Base-by-base conservation (phyloP, 306 rosid species). In the Castanea mollissima region DNA sequence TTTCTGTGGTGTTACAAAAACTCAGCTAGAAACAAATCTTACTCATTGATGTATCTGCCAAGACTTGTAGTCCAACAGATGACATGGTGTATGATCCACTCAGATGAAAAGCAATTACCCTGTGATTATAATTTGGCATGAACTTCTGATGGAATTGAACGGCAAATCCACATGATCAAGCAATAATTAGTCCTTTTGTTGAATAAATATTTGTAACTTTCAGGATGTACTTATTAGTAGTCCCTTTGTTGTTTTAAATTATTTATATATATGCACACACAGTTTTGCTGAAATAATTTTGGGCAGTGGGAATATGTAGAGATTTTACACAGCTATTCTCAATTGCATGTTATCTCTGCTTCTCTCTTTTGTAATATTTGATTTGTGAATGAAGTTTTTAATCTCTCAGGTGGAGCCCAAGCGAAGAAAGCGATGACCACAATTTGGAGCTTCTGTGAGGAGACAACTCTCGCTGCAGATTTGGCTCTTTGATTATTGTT, bases 391-490 rank as follows among this genome's bases (percentile, higher is more conserved):
- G 21, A 23, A 60, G 65, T 71, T 68, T 18, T 14, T 80, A 6
- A 55, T 73, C 72, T 76, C 81, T 83, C 82, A 94, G 97, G 90
- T 86, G 71, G 91, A 89, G 80, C 85, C 91, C 6, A 92, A 94
- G 91, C 89, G 98, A 51, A 83, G 90, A 64, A 94, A 86, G 88
- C 85, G 90, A 83, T 87, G 86, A 87, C 71, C 80, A n/a, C 38
- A 11, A 55, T 32, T 44, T 20, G 2, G 34, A 74, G 71, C 67
- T 76, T 72, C 55, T 54, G 32, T 13, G 35, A 68, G 77, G 69
- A 77, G 78, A 46, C 19, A 69, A 56, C 71, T 54, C 81, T 59
- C n/a, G 15, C 62, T 75, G 77, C 71, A 20, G 29, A 76, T 19
- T 74, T 65, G 46, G 82, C 56, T 52, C 72, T 74, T 71, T 81